These are phyloP conservation scores for Stipa capillata DNA, from an alignment of 176 grass and related monocot genomes.

Conservation along the genomic window DNA sequence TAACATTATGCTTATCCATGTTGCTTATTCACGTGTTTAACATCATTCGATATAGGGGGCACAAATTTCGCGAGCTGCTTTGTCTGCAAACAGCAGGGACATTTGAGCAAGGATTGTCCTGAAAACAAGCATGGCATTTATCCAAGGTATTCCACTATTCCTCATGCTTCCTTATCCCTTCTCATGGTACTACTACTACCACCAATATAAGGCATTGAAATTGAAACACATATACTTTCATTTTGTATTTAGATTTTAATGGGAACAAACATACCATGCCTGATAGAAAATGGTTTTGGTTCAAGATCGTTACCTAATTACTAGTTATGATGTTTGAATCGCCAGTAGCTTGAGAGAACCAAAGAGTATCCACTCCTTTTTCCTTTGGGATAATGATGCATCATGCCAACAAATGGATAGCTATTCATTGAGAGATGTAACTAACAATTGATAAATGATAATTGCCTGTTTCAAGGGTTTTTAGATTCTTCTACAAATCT, in stretches of 20 bases:
- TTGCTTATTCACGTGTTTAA: not conserved
- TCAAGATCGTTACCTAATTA: not conserved
- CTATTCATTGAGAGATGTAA: not conserved
- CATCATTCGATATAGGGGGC: slow-evolving; percentile 41
- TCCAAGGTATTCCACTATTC: slow-evolving; percentile 75
- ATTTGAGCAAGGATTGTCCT: slow-evolving; percentile 86
- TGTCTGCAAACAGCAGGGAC: slow-evolving; percentile 77
- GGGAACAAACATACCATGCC: not conserved
- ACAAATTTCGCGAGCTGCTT: slow-evolving; percentile 91
- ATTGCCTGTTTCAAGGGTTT: not conserved
- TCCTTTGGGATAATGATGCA: not conserved
- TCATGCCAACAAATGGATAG: not conserved
- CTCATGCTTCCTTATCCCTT: not conserved
- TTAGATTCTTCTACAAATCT: not conserved
- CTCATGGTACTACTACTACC: not conserved
- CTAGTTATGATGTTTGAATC: not conserved
- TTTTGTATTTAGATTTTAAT: not conserved
- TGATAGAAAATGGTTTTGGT: not conserved
- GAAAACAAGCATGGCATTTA: slow-evolving; percentile 85
- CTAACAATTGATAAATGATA: not conserved
- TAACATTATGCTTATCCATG: not conserved
- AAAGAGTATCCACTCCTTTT: not conserved
- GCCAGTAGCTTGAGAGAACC: not conserved
- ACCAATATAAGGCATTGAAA: not conserved
- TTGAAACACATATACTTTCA: not conserved